Evolutionary conservation across 176 grass and related monocot species (phyloP), one percentile per base, ranked within the genome.

Genomic region (Olyra latifolia): DNA sequence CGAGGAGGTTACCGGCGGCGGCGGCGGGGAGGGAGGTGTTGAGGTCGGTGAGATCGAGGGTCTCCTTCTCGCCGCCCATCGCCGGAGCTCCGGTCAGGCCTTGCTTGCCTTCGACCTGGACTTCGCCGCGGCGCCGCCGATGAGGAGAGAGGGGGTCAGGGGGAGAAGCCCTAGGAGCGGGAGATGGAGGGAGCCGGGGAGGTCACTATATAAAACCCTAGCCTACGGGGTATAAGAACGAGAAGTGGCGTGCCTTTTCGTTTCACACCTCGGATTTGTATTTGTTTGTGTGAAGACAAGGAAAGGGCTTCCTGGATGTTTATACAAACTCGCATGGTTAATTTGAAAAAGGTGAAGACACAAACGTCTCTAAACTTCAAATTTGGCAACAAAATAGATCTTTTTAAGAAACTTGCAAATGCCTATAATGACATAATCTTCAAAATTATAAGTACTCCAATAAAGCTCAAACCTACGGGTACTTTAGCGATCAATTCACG

Each of bases 21-120:
- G 75, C 77, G 53, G 79, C 80, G 44, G 88, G 82, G 20, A 97
- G 89, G 82, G 86, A 71, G 6, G 29, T 50, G 57, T 64, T 91
- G 83, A 97, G 88, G 88, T 93, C 88, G 81, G 88, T 79, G 24
- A 89, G 78, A 62, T 91, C 75, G 12, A 93, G 7, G 39, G 20
- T 64, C 6, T 87, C 83, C 84, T 91, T 97, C 72, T 89, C 82
- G 65, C 89, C 86, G 48, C 72, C 85, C 91, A 97, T 97, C 43
- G 78, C 69, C 29, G 56, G 23, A 39, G 28, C 62, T 66, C 59
- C 61, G 65, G 30, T 48, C 72, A 62, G 76, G 62, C 20, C 56
- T 40, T 38, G 30, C 71, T 66, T 44, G 53, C 42, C 20, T 70
- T 81, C 47, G 53, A 50, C 41, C 71, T 60, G 54, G 43, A 44